A percentile compares a stretch with the other conserved stretches of the same genome.
These are phyloP conservation scores for Phytophthora tentaculata DNA, from an alignment of 352 stramenopile genomes.

Conservation along the genomic window DNA sequence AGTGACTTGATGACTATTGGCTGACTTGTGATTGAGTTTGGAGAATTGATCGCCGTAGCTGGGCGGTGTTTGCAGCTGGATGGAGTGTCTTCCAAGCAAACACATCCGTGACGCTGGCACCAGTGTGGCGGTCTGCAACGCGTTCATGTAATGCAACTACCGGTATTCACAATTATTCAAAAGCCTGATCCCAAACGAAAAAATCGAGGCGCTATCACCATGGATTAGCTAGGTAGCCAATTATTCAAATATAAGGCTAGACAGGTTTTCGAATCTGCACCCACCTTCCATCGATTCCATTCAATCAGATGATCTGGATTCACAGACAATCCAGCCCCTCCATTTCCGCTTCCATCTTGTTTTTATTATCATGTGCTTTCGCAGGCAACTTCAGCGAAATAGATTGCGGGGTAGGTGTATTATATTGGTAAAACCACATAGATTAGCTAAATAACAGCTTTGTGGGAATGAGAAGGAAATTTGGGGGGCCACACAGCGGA, in stretches of 20 bases:
- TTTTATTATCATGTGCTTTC: background rate
- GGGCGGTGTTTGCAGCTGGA: too few relatives aligned
- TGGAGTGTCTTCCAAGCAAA: too few relatives aligned
- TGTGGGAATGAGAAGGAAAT: constrained; percentile 37
- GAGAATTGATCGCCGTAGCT: too few relatives aligned
- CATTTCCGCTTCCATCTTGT: background rate
- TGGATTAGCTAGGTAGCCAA: constrained; percentile 2
- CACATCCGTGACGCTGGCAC: too few relatives aligned
- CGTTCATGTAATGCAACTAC: too few relatives aligned
- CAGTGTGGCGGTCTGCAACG: too few relatives aligned
- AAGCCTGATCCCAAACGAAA: constrained; percentile 3
- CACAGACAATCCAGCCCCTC: background rate
- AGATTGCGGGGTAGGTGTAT: constrained; percentile 20
- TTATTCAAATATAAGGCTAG: constrained; percentile 5
- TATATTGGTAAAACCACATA: constrained; percentile 20
- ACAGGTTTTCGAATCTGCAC: constrained; percentile 26
- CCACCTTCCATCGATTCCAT: constrained; percentile 12
- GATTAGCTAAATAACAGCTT: constrained; percentile 22
- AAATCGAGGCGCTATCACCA: background rate
- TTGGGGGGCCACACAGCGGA: constrained; percentile 30
- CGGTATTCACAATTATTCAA: constrained; percentile 11
- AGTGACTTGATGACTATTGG: too few relatives aligned
- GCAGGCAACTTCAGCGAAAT: constrained; percentile 6
- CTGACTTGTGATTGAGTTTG: too few relatives aligned
- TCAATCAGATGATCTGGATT: background rate